Evolutionary conservation across 2,329 filamentous ascomycete genomes (phyloP), one percentile per base, ranked within the genome.

Genomic region (Herpotrichia juniperi): DNA sequence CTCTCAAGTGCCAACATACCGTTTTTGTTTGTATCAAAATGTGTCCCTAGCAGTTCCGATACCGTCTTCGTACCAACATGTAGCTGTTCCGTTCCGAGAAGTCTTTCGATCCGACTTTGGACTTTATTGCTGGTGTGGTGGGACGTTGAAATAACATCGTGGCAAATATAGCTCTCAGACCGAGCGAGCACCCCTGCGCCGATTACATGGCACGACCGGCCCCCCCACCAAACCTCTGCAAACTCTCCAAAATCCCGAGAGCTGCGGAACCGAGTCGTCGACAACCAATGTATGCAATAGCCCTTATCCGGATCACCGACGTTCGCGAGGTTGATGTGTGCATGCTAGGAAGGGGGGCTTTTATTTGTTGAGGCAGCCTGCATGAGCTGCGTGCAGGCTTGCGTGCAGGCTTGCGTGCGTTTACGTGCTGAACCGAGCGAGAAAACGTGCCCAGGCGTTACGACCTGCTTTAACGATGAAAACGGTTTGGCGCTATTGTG

Each of bases 281-380:
- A 17, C 16, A 7, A 37, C 8, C 8, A 37, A 19, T 34, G 11
- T n/a, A 34, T 34, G 34, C 34, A 37, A 37, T 37, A 21, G 16
- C 34, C 34, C 34, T n/a, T 37, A 19, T 37, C 21, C 31, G 34
- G n/a, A 17, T 7, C 34, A 5, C 34, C 31, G 31, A 28, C 26
- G 7, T 28, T 7, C 7, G 26, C 26, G 26, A 21, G 17, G 16
- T 17, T 14, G 11, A 35, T 30, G 42, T 19, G 37, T 35, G 43
- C 6, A 24, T 43, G 46, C 49, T 26, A 40, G 46, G 37, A 42
- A 34, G 28, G 28, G 28, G n/a, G 28, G 28, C 9, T 9, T 31
- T 14, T 32, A 40, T 48, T 45, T 55, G 55, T 58, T 58, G 55
- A 53, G 54, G 32, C 24, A 34, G 49, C 42, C 28, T 54, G 52